Conservation (phyloP, 1,284 basidiomycete genomes). For the Kwoniella shivajii region DNA sequence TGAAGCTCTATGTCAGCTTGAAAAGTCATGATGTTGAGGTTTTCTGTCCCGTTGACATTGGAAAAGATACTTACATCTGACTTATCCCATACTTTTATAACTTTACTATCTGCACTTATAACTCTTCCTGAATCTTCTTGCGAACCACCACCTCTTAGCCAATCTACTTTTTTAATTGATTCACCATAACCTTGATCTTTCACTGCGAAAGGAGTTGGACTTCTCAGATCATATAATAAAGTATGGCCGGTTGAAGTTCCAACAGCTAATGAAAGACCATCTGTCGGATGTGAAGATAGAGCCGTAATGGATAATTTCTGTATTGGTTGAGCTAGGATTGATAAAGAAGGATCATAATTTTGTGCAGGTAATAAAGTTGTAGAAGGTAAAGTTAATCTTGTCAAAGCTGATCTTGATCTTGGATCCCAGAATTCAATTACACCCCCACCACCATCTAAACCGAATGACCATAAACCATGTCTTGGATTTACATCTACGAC, state of each 20-base stretch:
- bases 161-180: slow-evolving; percentile 80
- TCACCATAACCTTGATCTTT: slow-evolving; percentile 99
- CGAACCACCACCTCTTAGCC: slow-evolving; percentile 89
- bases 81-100: slow-evolving; percentile 93
- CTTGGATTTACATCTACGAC: slow-evolving; percentile 90
- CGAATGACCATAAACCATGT: slow-evolving; percentile 88
- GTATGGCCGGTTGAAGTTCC: slow-evolving; percentile 95
- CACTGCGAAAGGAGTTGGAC: slow-evolving; percentile 75
- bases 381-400: slow-evolving; percentile 70
- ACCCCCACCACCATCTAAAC: slow-evolving; percentile 64
- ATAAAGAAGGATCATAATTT: slow-evolving; percentile 33
- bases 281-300: slow-evolving; percentile 72
- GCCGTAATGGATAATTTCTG: slow-evolving; percentile 72
- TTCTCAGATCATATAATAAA: slow-evolving; percentile 90
- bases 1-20: too few relatives aligned
- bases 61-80: slow-evolving; percentile 63
- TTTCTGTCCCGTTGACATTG: slow-evolving; percentile 8
- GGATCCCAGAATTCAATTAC: slow-evolving; percentile 97
- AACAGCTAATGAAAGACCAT: slow-evolving; percentile 90
- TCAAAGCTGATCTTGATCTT: slow-evolving; percentile 66
- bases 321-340: slow-evolving; percentile 35
- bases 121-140: slow-evolving; percentile 75
- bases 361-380: slow-evolving; percentile 60
- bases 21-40: slow-evolving; percentile 6
- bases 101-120: slow-evolving; percentile 87